Percentiles rank a stretch among this genome's conserved stretches.
Evolutionary conservation across 345 rosid species (phyloP).

Genomic region (Rhodomyrtus tomentosa): DNA sequence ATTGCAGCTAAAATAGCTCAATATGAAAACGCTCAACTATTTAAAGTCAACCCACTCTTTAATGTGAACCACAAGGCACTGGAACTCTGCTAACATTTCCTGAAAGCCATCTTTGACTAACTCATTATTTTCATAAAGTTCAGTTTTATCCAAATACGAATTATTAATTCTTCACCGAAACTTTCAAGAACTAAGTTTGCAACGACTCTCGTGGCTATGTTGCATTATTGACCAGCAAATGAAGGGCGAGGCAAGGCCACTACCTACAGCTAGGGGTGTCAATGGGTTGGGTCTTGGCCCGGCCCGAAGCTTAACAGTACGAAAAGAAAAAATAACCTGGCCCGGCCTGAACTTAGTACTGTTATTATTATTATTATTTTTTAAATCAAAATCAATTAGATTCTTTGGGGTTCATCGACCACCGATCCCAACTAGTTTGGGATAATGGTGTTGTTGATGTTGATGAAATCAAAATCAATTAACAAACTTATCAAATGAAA

Average conservation of each 20-base stretch:
- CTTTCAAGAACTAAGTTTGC: not conserved
- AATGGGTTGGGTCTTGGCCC: too few species aligned
- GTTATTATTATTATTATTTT: too few species aligned
- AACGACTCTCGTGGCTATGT: not conserved
- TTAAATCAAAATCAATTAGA: too few species aligned
- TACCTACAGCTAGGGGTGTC: not conserved
- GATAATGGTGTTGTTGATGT: too few species aligned
- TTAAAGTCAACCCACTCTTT: not conserved
- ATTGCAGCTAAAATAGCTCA: not conserved
- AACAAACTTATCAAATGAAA: too few species aligned
- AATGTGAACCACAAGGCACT: not conserved
- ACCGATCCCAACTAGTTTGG: too few species aligned
- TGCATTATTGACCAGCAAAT: not conserved
- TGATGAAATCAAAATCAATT: too few species aligned
- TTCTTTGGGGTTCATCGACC: too few species aligned
- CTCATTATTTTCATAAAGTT: not conserved
- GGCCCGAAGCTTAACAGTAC: too few species aligned
- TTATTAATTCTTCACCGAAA: not conserved
- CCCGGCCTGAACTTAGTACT: too few species aligned
- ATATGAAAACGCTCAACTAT: not conserved
- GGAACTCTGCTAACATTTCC: not conserved
- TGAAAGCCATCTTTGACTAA: not conserved
- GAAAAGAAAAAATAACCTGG: too few species aligned
- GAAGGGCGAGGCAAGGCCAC: not conserved
- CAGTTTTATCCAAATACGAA: not conserved